Evolutionary conservation across 2,329 filamentous ascomycete species (phyloP), one percentile per base, ranked within the genome.

Genomic region (Geosmithia flava): DNA sequence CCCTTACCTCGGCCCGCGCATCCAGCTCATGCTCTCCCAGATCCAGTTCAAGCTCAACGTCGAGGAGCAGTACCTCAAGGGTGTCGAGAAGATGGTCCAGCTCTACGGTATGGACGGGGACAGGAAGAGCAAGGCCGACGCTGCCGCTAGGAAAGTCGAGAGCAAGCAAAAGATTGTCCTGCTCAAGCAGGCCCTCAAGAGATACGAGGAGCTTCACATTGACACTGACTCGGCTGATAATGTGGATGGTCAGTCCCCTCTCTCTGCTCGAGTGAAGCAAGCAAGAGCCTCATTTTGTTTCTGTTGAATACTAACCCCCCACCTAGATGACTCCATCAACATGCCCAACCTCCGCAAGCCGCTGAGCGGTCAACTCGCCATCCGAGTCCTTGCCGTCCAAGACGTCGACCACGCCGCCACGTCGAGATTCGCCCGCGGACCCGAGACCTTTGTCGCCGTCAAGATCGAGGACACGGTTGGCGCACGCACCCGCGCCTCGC

Each of bases 31-130:
- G 93, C 74, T 98, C 60, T 95, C 93, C 45, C 93, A 98, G 66
- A 83, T 98, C 53, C 89, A 97, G 67, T 98, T 98, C 73, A 98
- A 98, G 71, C 78, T 98, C 52, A 95, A 93, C 55, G 93, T 98
- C 27, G 93, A 98, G 65, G 95, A 96, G 63, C 93, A 98, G 68
- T 98, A 98, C 68, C 89, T 97, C 55, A 94, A 95, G 61, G 93
- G 93, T 52, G 93, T 98, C 57, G 93, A 98, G 68, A 98, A 98
- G 72, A 97, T 98, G 93, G 87, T 96, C 44, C 88, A 93, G 63
- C 74, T 98, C 37, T 98, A 98, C 62, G 83, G 93, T 62, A 93
- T 97, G 77, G 93, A 97, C 65, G 91, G 93, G 29, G 93, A 98
- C 62, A 83, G 90, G 57, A 96, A 95, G 73, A 97, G 91, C 69